Base-by-base conservation (phyloP, 257 asterid genomes). In the Salvia miltiorrhiza region DNA sequence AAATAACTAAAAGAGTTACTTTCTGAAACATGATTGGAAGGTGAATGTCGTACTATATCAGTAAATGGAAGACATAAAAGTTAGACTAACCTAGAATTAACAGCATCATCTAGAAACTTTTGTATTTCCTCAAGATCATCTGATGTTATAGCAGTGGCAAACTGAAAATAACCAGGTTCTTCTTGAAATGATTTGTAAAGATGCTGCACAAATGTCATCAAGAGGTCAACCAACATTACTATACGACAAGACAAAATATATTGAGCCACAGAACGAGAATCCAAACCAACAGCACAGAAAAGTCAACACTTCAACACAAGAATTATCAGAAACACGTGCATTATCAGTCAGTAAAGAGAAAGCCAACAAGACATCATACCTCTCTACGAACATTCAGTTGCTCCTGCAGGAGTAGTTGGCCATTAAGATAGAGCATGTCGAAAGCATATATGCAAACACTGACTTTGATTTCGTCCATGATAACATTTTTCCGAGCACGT, bases 51-150 rank as follows among this genome's bases (percentile, higher is more conserved):
- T 16, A 45, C 41, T 35, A 68, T 37, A 9, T 23, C 41, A 47
- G 48, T 40, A 49, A 52, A 66, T 56, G 59, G 49, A 69, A 40
- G 43, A 49, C 30, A 53, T 33, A 71, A 56, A 30, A 19, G 60
- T 14, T 37, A 70, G 14, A 49, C 65, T 73, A 76, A 90, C 99
- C 97, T 88, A 65, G 84, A 72, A 79, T 82, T 89, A 75, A 94
- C 96, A 57, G 97, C 86, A 79, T 86, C 93, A 76, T 89, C 92
- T 75, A 94, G 96, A 79, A 94, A 91, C 50, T 83, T 85, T 61
- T 92, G 95, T 82, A 94, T 94, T 83, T 89, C 96, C 81, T 94
- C 97, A 0, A 91, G 93, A 80, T 94, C 97, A 59, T 86, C 86
- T 71, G 99, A 94, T 78, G 92, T 73, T 75, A 86, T 78, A 73